phyloP scores from a whole-genome alignment of 1,139 yeast genomes.

The Zygotorulaspora mrakii region DNA sequence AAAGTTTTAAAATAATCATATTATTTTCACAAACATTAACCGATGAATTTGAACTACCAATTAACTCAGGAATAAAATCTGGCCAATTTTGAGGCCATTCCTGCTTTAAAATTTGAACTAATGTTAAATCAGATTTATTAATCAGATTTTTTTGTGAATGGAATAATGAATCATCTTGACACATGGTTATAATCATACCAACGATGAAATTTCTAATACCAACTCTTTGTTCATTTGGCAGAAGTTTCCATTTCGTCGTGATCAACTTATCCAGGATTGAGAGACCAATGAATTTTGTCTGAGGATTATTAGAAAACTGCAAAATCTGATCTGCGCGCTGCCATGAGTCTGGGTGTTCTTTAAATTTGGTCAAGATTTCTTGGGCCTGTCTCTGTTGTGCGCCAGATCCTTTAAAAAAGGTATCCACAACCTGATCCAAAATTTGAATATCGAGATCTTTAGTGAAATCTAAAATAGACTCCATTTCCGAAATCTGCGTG shows the following conservation, averaged over 20 bases:
- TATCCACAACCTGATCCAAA: slow-evolving; percentile 79
- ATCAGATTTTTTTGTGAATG: slow-evolving; percentile 75
- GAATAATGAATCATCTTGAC: slow-evolving; percentile 80
- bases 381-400: slow-evolving; percentile 81
- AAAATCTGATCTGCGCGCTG: slow-evolving; percentile 86
- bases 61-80: slow-evolving; percentile 89
- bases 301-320: slow-evolving; percentile 73
- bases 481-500: slow-evolving; percentile 60
- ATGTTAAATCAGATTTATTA: slow-evolving; percentile 87
- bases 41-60: slow-evolving; percentile 76
- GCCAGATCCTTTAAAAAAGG: slow-evolving; percentile 84
- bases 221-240: slow-evolving; percentile 77
- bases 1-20: slow-evolving; percentile 82
- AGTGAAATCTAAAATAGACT: slow-evolving; percentile 79
- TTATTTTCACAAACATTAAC: slow-evolving; percentile 95
- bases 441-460: slow-evolving; percentile 74
- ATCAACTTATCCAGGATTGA: slow-evolving; percentile 86
- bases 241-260: slow-evolving; percentile 87
- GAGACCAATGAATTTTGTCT: slow-evolving; percentile 87
- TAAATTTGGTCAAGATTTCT: slow-evolving; percentile 76
- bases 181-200: slow-evolving; percentile 86
- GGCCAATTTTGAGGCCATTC: slow-evolving; percentile 99
- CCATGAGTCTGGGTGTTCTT: slow-evolving; percentile 96
- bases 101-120: slow-evolving; percentile 90
- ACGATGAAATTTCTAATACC: slow-evolving; percentile 93